These are phyloP conservation scores for Picea glauca DNA, from an alignment of 75 land plant genomes.

Conservation along the genomic window DNA sequence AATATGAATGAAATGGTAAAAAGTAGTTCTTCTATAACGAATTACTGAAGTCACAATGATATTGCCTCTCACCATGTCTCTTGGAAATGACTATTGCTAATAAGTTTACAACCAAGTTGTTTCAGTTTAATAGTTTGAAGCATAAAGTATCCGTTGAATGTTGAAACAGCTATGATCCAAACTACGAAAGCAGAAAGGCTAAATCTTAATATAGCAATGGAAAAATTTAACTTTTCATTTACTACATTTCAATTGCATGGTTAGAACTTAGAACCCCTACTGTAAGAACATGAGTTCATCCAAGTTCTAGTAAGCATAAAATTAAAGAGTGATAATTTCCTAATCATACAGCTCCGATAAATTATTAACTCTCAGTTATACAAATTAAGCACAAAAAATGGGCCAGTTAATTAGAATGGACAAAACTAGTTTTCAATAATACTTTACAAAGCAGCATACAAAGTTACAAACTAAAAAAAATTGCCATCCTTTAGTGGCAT, in stretches of 20 bases:
- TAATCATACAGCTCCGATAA: not conserved
- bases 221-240: not conserved
- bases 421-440: not conserved
- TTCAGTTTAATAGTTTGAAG: not conserved
- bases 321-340: not conserved
- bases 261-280: not conserved
- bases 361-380: not conserved
- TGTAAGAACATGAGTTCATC: not conserved
- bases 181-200: not conserved
- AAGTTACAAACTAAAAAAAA: too few species aligned
- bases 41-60: too few species aligned
- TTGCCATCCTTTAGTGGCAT: not conserved
- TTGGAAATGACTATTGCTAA: not conserved
- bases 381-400: not conserved
- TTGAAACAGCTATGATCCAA: too few species aligned
- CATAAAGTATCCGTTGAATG: too few species aligned
- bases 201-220: not conserved
- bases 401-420: not conserved
- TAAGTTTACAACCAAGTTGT: not conserved
- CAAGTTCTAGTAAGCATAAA: not conserved
- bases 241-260: not conserved
- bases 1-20: too few species aligned
- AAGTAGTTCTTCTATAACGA: too few species aligned
- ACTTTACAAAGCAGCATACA: not conserved
- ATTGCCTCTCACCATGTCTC: not conserved